A percentile compares a stretch with the other conserved stretches of the same genome.
These are phyloP conservation scores for Wickerhamomyces chambardii DNA, from an alignment of 805 yeast genomes.

Conservation along the genomic window DNA sequence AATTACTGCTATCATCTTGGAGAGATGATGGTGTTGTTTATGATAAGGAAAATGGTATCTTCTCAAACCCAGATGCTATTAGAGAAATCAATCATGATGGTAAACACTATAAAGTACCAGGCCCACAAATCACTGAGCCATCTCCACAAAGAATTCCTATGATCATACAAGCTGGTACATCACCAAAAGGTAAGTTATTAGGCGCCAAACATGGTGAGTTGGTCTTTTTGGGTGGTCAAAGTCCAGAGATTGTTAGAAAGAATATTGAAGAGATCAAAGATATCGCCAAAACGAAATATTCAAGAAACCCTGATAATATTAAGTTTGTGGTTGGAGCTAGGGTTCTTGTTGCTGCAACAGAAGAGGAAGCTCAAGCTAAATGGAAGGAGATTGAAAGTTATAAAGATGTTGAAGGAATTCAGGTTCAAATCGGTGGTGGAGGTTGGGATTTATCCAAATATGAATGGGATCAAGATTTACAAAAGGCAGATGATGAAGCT, in stretches of 20 bases:
- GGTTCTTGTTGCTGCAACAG: constrained; percentile 25
- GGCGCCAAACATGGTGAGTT: constrained; percentile 33
- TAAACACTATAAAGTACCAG: constrained; percentile 26
- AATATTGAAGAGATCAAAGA: constrained; percentile 21
- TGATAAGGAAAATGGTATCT: constrained; percentile 17
- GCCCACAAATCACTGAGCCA: constrained; percentile 28
- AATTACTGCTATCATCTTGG: constrained; percentile 30
- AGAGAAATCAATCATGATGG: constrained; percentile 29
- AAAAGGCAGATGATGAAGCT: constrained; percentile 14
- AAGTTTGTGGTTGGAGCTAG: constrained; percentile 26
- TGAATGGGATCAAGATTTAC: constrained; percentile 23
- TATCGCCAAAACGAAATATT: constrained; percentile 21
- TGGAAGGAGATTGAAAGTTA: constrained; percentile 18
- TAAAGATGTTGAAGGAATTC: constrained; percentile 27
- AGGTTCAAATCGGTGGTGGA: constrained; percentile 29
- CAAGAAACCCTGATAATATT: constrained; percentile 25
- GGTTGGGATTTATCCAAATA: constrained; percentile 26
- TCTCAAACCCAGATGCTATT: constrained; percentile 25
- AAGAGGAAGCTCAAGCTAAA: constrained; percentile 28
- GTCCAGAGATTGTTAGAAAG: constrained; percentile 20
- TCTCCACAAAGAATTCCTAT: constrained; percentile 33
- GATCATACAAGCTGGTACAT: constrained; percentile 31
- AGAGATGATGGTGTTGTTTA: constrained; percentile 23
- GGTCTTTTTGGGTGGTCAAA: constrained; percentile 25
- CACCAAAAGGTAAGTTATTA: constrained; percentile 26